A percentile compares a stretch with the other conserved stretches of the same genome.
Evolutionary conservation across 129 eudicot species (phyloP).

Genomic region (Arctium lappa): DNA sequence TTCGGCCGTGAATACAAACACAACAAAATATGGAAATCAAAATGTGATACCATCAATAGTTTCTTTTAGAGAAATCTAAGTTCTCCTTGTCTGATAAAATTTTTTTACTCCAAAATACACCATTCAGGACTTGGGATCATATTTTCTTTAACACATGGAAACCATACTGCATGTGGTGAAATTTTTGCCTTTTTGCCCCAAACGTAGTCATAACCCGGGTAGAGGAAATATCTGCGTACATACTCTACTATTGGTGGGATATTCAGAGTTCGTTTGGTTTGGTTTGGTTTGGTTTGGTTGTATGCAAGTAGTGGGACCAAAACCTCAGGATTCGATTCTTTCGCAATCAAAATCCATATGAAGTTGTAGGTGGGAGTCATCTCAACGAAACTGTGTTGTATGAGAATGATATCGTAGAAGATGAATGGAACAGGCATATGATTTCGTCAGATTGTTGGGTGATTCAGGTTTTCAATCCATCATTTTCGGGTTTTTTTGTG

Average conservation of each 20-base stretch:
- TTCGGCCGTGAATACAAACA: conserved; percentile 10
- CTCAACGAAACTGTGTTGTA: neutral
- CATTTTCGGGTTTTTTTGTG: neutral
- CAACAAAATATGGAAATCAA: neutral
- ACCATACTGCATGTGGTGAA: neutral
- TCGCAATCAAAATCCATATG: neutral
- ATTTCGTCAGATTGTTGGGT: neutral
- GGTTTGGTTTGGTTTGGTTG: neutral
- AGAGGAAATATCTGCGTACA: neutral
- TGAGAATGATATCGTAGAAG: conserved; percentile 9
- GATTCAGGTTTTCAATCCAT: neutral
- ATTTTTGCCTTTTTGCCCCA: neutral
- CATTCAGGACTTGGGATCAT: neutral
- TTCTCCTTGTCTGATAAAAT: neutral
- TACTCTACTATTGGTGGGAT: neutral
- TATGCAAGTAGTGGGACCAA: neutral
- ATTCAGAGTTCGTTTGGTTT: neutral
- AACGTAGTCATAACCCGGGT: neutral
- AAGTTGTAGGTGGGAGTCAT: neutral
- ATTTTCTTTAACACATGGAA: neutral
- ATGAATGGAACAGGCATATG: conserved; percentile 7
- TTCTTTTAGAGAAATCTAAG: neutral
- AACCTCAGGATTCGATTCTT: neutral
- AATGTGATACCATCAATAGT: neutral
- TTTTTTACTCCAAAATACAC: neutral